Base-by-base conservation (phyloP, 1,284 basidiomycete species). In the Neonothopanus nambi region DNA sequence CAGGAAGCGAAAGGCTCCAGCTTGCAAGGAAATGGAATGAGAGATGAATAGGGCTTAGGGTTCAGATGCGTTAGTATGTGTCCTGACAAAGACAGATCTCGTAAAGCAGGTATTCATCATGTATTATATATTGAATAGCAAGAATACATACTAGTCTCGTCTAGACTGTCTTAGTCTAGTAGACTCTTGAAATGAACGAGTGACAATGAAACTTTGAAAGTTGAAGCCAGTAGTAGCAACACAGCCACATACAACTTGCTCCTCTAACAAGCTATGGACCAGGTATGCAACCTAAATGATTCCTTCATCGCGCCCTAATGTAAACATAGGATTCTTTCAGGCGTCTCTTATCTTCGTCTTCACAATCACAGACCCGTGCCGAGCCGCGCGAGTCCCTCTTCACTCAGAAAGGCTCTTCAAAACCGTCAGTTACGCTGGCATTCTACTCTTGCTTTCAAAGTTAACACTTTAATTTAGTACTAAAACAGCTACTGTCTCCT, bases 401-500 rank as follows among this genome's bases (percentile, higher is more conserved):
- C 38, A 38, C 36, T 20, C 43, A 56, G 20, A 37, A 33, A 6
- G 38, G 37, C 26, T 28, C 26, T 28, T 37, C 55, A n/a, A 52
- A 49, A 30, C 23, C 38, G 33, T 56, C 28, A 7, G 39, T 45
- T 38, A 36, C 15, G 33, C 15, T 20, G n/a, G n/a, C 37, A 21
- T 33, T 40, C 7, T 47, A 9, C 3, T 18, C 24, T 21, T 11
- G 2, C 3, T 11, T 6, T 17, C 5, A 8, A 33, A 30, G 17
- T 51, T 4, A 18, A 26, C 17, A 9, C 17, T 11, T 24, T n/a
- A 26, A 47, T 24, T 38, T 13, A 41, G 12, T 23, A 52, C 50
- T 51, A 73, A 72, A 6, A 1, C 54, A 5, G 57, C 58, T 58
- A 63, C 70, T 9, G 61, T 74, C 21, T 67, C 71, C 40, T 63